A percentile compares a stretch with the other conserved stretches of the same genome.
Evolutionary conservation across 345 rosid genomes (phyloP).

Genomic region (Melaleuca quinquenervia): DNA sequence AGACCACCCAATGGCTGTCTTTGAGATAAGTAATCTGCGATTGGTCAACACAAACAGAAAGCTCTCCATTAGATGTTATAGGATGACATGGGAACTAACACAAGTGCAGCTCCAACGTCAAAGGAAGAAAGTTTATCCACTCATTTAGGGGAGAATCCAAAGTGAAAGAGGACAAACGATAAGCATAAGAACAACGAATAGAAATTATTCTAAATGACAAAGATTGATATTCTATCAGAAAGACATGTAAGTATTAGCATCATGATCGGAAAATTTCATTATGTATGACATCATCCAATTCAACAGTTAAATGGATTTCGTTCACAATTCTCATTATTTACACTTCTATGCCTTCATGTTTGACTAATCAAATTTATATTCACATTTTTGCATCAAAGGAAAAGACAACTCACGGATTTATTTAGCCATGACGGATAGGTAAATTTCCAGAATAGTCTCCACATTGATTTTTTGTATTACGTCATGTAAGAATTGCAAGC

Average conservation of each 20-base stretch:
- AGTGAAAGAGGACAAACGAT: background rate
- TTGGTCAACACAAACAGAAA: background rate
- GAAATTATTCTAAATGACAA: background rate
- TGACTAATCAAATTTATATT: background rate
- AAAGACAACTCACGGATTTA: background rate
- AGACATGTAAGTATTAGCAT: background rate
- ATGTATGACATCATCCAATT: background rate
- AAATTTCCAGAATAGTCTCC: background rate
- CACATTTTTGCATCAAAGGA: background rate
- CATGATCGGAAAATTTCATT: background rate
- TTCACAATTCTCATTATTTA: background rate
- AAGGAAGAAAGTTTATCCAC: background rate
- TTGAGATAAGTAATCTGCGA: conserved; percentile 57
- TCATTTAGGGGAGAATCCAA: background rate
- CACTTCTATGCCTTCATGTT: background rate
- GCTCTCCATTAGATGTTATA: background rate
- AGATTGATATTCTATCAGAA: background rate
- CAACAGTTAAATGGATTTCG: background rate
- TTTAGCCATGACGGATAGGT: background rate
- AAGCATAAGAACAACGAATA: background rate
- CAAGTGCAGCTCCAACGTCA: background rate
- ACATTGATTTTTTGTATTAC: background rate
- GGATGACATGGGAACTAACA: background rate
- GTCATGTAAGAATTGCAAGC: background rate
- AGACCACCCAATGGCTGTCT: conserved; percentile 76